Base-by-base conservation (phyloP, 2,329 filamentous ascomycete species). In the Akanthomyces dipterigenus region DNA sequence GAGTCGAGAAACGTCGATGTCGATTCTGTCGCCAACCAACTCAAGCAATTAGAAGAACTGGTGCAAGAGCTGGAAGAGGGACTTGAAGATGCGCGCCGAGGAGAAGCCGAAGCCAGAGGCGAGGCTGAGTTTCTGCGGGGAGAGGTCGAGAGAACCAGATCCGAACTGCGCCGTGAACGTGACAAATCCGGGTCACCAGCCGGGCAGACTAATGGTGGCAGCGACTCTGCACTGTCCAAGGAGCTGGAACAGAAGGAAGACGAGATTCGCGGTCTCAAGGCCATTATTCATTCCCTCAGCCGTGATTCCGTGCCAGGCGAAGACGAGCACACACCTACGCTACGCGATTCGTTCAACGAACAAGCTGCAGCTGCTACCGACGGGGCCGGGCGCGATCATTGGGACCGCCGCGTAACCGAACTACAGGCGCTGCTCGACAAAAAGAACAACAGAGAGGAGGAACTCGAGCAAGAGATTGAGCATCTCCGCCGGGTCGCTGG, bases 1-100 rank as follows among this genome's bases (percentile, higher is more conserved):
- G 89, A 93, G 66, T 89, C 92, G 48, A 84, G 90, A 49, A 89
- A 88, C 45, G 87, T 96, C 63, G 95, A 99, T 71, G 92, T 99
- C 8, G 91, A 97, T 68, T 89, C 87, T 28, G 92, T 99, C 22
- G 93, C 95, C 7, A 83, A 83, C 64, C 95, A 99, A 75, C 81
- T 99, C 60, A 97, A 96, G 77, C 92, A 96, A 75, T 81, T 99
- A 1, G 95, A 98, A 72, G 93, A 98, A 72, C 83, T 98, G 38
- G 95, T 99, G 2, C 93, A 96, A 68, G 95, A 99, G 73, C 84
- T 99, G 0, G 95, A 99, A 73, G 95, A 99, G 74, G 95, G 95
- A 0, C 80, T 99, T 1, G 95, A 99, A 75, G 95, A 99, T 76
- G 93, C 95, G 53, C 83, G 95, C 60, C 84, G 95, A 61, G 95